A percentile compares a stretch with the other conserved stretches of the same genome.
phyloP scores from a whole-genome alignment of 2,329 filamentous ascomycete species.

The Rhexocercosporidium sp. region DNA sequence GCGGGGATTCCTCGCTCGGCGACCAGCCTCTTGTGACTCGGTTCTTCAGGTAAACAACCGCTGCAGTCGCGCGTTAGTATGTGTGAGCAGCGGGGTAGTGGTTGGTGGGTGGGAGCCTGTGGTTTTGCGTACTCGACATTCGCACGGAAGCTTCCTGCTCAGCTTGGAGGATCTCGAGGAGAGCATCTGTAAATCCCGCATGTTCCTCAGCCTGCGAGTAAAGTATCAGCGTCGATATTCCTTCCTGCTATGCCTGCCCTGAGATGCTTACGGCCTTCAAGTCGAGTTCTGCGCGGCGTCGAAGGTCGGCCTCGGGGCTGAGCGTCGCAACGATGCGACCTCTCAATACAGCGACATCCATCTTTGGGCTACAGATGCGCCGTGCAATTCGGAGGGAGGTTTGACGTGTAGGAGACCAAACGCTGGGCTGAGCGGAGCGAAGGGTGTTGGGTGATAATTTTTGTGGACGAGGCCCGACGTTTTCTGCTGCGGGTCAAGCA shows the following conservation, averaged over 20 bases:
- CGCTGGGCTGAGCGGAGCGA: slow-evolving; percentile 17
- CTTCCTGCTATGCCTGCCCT: slow-evolving; percentile 11
- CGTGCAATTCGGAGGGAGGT: slow-evolving; percentile 21
- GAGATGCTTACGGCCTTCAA: slow-evolving; percentile 72
- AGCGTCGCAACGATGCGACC: slow-evolving; percentile 79
- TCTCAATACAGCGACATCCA: slow-evolving; percentile 78
- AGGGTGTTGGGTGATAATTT: slow-evolving; percentile 16
- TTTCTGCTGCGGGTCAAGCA: not conserved
- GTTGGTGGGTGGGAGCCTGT: slow-evolving; percentile 9
- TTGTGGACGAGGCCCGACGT: slow-evolving; percentile 8
- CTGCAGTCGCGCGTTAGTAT: slow-evolving; percentile 54
- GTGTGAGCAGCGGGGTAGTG: slow-evolving; percentile 37
- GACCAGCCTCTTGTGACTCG: slow-evolving; percentile 93
- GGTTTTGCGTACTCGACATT: slow-evolving; percentile 75
- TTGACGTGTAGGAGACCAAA: slow-evolving; percentile 20
- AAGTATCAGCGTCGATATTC: slow-evolving; percentile 24
- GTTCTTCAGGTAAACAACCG: slow-evolving; percentile 98
- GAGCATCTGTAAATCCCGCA: slow-evolving; percentile 86
- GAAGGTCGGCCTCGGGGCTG: slow-evolving; percentile 73
- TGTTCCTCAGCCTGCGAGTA: slow-evolving; percentile 79
- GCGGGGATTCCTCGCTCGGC: slow-evolving; percentile 72
- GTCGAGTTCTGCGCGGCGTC: slow-evolving; percentile 79
- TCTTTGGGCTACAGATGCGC: slow-evolving; percentile 44
- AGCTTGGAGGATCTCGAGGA: slow-evolving; percentile 86
- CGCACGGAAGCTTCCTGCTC: slow-evolving; percentile 87